These are phyloP conservation scores for Plasmodium cynomolgi DNA, from an alignment of 169 alveolate genomes.

Conservation along the genomic window DNA sequence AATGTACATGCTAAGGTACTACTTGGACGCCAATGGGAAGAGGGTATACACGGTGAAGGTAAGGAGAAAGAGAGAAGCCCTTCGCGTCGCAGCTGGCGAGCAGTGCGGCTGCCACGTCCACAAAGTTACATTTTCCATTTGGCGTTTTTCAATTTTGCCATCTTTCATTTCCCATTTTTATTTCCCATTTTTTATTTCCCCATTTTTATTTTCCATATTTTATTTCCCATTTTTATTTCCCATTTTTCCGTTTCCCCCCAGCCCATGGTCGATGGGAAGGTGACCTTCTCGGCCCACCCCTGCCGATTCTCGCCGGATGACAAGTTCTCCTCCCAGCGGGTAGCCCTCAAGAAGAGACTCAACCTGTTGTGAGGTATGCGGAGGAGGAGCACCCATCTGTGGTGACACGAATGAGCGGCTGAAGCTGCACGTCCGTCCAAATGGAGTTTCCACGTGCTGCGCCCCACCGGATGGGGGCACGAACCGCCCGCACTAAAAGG, in stretches of 20 bases:
- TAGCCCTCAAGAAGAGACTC: conserved; percentile 87
- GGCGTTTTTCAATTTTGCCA: no score
- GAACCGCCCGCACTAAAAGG: background rate
- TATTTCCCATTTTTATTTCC: background rate
- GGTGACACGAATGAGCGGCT: background rate
- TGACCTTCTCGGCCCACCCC: conserved; percentile 94
- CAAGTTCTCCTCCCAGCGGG: conserved; percentile 87
- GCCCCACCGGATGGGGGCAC: background rate
- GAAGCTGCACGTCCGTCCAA: background rate
- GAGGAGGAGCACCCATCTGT: background rate
- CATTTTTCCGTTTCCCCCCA: background rate
- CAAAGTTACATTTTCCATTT: background rate
- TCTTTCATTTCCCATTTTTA: no score
- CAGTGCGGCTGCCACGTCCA: background rate
- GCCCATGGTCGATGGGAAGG: conserved; percentile 75
- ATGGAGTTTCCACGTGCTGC: background rate
- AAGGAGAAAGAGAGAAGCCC: conserved; percentile 6
- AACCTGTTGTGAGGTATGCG: conserved; percentile 64
- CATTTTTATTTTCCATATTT: background rate
- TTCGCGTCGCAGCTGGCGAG: background rate
- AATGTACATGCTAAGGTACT: conserved; percentile 75
- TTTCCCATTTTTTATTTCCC: background rate
- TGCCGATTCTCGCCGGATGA: conserved; percentile 95
- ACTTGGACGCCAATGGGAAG: conserved; percentile 78
- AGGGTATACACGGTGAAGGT: conserved; percentile 81